These are phyloP conservation scores for Metschnikowia corniflorae DNA, from an alignment of 805 yeast species.

Conservation along the genomic window DNA sequence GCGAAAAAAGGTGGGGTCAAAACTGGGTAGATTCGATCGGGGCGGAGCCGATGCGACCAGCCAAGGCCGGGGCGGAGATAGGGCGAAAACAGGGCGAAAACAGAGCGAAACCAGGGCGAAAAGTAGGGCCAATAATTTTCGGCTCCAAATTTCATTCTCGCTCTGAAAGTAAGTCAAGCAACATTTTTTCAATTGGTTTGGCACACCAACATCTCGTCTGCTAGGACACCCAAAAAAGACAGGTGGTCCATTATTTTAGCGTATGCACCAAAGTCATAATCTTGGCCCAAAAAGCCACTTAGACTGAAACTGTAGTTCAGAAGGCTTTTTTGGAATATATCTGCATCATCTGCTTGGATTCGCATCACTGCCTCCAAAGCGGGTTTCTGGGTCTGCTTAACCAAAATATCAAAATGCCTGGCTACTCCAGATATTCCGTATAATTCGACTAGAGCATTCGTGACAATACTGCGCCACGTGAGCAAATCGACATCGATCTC, in stretches of 20 bases:
- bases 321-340: constrained; percentile 29
- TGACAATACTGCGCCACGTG: constrained; percentile 31
- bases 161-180: too few species aligned
- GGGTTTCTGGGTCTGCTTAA: constrained; percentile 14
- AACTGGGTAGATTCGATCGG: too few species aligned
- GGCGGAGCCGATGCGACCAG: too few species aligned
- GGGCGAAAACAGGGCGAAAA: too few species aligned
- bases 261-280: constrained; percentile 18
- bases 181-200: too few species aligned
- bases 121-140: too few species aligned
- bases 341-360: constrained; percentile 28
- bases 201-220: constrained; percentile 11
- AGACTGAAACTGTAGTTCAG: constrained; percentile 29
- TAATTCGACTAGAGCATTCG: constrained; percentile 22
- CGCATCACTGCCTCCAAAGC: constrained; percentile 22
- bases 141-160: too few species aligned
- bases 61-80: too few species aligned
- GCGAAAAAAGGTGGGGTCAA: too few species aligned
- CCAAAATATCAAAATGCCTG: constrained; percentile 27
- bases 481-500: constrained; percentile 24
- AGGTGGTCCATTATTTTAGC: constrained; percentile 17
- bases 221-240: constrained; percentile 21
- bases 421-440: constrained; percentile 37
- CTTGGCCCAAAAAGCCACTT: constrained; percentile 22
- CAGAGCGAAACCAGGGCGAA: too few species aligned